phyloP scores from a whole-genome alignment of 805 yeast genomes.

The Wickerhamiella domercqiae region DNA sequence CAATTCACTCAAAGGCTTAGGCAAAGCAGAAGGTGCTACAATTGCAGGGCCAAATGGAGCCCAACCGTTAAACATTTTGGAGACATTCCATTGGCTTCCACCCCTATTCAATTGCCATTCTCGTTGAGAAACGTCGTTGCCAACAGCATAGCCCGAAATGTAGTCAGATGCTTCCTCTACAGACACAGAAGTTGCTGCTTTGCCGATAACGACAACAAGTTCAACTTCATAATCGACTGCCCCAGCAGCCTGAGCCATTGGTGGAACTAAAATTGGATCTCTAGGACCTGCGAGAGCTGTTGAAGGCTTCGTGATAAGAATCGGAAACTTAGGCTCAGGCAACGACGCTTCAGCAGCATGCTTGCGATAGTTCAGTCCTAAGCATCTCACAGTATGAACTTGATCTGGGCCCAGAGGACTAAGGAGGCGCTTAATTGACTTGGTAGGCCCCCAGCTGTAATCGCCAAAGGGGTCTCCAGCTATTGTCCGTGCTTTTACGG shows the following conservation, averaged over 20 bases:
- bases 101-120: constrained; percentile 41
- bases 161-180: constrained; percentile 31
- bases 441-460: constrained; percentile 26
- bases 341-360: constrained; percentile 28
- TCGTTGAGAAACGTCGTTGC: constrained; percentile 42
- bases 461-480: constrained; percentile 33
- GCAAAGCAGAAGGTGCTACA: constrained; percentile 24
- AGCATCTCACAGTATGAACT: constrained; percentile 30
- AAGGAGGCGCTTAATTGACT: constrained; percentile 25
- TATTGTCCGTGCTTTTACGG: constrained; percentile 30
- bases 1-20: constrained; percentile 21
- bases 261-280: constrained; percentile 28
- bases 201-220: constrained; percentile 39
- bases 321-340: constrained; percentile 34
- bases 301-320: constrained; percentile 36
- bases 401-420: constrained; percentile 29
- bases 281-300: constrained; percentile 32
- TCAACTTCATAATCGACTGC: constrained; percentile 40
- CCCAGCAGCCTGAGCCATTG: constrained; percentile 21
- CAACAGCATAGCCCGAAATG: constrained; percentile 38
- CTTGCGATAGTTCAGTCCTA: constrained; percentile 38
- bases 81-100: constrained; percentile 38
- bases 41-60: constrained; percentile 45
- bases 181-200: constrained; percentile 30
- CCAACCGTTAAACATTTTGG: constrained; percentile 41